A percentile compares a stretch with the other conserved stretches of the same genome.
Conservation (phyloP, 1,139 yeast species). For the Barnettozyma hawaiiensis region DNA sequence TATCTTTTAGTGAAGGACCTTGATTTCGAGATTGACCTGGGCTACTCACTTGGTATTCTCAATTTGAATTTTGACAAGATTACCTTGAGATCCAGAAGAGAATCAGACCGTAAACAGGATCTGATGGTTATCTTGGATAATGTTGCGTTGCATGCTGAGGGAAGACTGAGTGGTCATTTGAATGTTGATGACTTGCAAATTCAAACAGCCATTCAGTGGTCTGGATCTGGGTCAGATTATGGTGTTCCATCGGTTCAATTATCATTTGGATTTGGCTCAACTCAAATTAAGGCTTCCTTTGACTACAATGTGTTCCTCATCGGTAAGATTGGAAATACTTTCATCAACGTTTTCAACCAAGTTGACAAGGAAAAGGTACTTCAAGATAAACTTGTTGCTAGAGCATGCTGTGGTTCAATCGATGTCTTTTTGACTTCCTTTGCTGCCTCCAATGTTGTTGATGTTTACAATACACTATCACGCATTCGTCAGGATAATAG, state of each 20-base stretch:
- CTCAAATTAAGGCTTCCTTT: constrained; percentile 61
- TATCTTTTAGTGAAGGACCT: constrained; percentile 52
- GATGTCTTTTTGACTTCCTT: constrained; percentile 71
- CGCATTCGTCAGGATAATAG: constrained; percentile 71
- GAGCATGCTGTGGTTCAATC: constrained; percentile 49
- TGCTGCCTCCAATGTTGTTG: constrained; percentile 76
- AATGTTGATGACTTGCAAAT: constrained; percentile 44
- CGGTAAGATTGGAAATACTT: constrained; percentile 43
- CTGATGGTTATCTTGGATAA: constrained; percentile 55
- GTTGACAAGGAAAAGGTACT: constrained; percentile 40
- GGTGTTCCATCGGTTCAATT: constrained; percentile 67
- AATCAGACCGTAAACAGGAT: constrained; percentile 67
- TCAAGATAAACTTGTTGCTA: constrained; percentile 60
- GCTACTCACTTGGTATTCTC: constrained; percentile 74
- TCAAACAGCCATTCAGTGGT: constrained; percentile 72
- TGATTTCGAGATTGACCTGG: constrained; percentile 62
- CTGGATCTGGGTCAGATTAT: constrained; percentile 37
- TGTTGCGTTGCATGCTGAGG: constrained; percentile 53
- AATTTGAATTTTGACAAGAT: constrained; percentile 48
- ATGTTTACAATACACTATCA: constrained; percentile 64
- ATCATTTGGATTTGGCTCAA: constrained; percentile 48
- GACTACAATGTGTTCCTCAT: constrained; percentile 84
- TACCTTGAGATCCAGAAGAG: constrained; percentile 69
- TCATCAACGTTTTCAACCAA: constrained; percentile 64
- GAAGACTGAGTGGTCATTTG: constrained; percentile 75